Evolutionary conservation across 306 rosid species (phyloP), one percentile per base, ranked within the genome.

Genomic region (Pyrus betulifolia): DNA sequence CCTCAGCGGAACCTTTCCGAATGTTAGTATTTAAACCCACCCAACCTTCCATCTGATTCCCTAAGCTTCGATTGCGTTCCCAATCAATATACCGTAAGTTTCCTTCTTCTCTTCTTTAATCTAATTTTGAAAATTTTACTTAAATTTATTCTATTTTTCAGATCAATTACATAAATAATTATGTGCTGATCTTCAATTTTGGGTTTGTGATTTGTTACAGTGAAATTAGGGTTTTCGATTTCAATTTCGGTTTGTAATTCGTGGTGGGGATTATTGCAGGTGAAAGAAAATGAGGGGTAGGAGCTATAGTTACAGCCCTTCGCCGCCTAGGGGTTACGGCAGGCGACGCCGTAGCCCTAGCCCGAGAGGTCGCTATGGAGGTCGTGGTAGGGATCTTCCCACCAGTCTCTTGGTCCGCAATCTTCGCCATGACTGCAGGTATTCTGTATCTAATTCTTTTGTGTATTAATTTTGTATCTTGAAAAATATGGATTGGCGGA

Each of bases 361-460:
- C 80, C 96, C 96, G 1, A 84, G 86, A 79, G 84, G 84, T 5
- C 82, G 84, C 4, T 80, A 85, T 30, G 72, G 93, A 70, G 72
- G 88, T 42, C 90, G 85, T 33, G 88, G 76, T 49, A 82, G 86
- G 81, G 92, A 93, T 74, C 82, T 90, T 78, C 89, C 91, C 8
- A 84, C 93, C 19, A 93, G 97, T 78, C 98, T 91, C 49, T 84
- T 93, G 61, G 98, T 93, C 66, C 89, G 98, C 67, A 93, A 93
- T 78, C 91, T 93, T 11, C 87, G 84, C 71, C 88, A 63, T 79
- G 92, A 93, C 74, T 89, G 90, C 90, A 88, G 96, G 98, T 81
- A 42, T 31, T 70, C 11, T 59, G 2, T 61, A 11, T 2, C 44
- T 25, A n/a, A 87, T 21, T 74, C 35, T 61, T 31, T 5, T 57